Percentiles rank a stretch among this genome's conserved stretches.
These are phyloP conservation scores for Calonectria ilicicola DNA, from an alignment of 2,329 filamentous ascomycete species.

Conservation along the genomic window DNA sequence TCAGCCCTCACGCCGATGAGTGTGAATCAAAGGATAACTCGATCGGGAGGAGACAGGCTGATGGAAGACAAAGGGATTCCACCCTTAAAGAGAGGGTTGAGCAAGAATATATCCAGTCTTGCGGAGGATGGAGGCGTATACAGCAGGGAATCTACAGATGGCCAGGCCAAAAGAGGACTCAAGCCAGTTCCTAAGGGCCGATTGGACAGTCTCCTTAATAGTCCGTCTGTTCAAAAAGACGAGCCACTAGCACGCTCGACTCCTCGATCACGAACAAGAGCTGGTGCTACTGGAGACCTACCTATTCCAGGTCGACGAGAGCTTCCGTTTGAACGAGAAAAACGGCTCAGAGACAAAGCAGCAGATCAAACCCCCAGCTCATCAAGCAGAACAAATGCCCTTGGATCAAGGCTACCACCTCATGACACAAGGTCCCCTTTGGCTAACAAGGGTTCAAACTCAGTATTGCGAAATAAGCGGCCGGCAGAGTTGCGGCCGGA, in stretches of 20 bases:
- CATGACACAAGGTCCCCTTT: slow-evolving; percentile 30
- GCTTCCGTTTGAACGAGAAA: slow-evolving; percentile 50
- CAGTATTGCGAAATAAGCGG: slow-evolving; percentile 68
- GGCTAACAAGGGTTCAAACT: slow-evolving; percentile 37
- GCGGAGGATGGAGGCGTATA: slow-evolving; percentile 62
- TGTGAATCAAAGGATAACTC: slow-evolving; percentile 46
- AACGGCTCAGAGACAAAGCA: slow-evolving; percentile 24
- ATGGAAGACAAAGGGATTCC: not conserved
- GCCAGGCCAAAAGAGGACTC: not conserved
- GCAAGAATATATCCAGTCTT: slow-evolving; percentile 55
- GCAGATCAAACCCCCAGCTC: slow-evolving; percentile 24
- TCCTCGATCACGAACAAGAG: slow-evolving; percentile 35
- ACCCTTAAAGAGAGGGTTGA: slow-evolving; percentile 40
- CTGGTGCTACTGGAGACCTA: slow-evolving; percentile 38
- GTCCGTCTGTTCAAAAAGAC: slow-evolving; percentile 36
- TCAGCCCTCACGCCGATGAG: slow-evolving; percentile 53
- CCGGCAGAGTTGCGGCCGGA: slow-evolving; percentile 69
- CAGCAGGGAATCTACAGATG: slow-evolving; percentile 26
- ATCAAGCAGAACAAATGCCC: slow-evolving; percentile 9
- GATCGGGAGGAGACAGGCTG: slow-evolving; percentile 37
- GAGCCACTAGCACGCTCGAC: slow-evolving; percentile 41
- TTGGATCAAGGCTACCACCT: slow-evolving; percentile 21
- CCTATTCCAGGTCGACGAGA: slow-evolving; percentile 55
- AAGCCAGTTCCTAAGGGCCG: slow-evolving; percentile 42
- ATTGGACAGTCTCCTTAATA: slow-evolving; percentile 50